Evolutionary conservation across 371 early-diverging fungal species (phyloP), one percentile per base, ranked within the genome.

Genomic region (Mortierella sp.): DNA sequence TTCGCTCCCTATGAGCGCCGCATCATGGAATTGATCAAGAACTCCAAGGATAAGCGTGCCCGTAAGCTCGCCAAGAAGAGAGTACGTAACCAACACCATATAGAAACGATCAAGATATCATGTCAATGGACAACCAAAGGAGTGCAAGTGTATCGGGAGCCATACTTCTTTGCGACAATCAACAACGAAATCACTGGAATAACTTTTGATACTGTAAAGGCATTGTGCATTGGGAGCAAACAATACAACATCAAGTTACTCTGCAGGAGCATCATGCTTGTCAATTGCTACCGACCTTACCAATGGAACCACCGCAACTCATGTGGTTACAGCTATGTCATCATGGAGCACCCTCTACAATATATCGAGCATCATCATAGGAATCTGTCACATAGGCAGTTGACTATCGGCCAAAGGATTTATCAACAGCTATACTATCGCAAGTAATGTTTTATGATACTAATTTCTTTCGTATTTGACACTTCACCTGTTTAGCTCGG

Each of bases 1-100:
- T 98, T 95, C 84, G 96, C 99, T 68, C 99, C 99, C 74, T 99
- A 98, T 86, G 99, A 99, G 90, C 95, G 95, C 85, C 95, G 99
- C 86, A 94, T 98, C 83, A 97, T 99, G 97, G 99, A 99, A 92
- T 92, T 99, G 95, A 90, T 99, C 88, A 98, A 97, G 95, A 98
- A 98, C 96, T 95, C 96, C 91, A 97, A 96, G 90, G 99, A 99
- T 88, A 99, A 99, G 97, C 95, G 99, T 87, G 99, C 99, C 79
- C 94, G 96, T 88, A 96, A 96, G 93, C 93, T 99, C 72, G 97
- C 98, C 84, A 99, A 99, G 95, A 94, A 92, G 92, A 95, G 97
- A 87, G 94, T 96, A 92, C 79, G 91, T 80, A 73, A 40, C 22
- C 47, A n/a, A n/a, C 22, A 9, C 13, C 4, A 55, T 22, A 55